Percentiles rank a stretch among this genome's conserved stretches.
Evolutionary conservation across 306 rosid genomes (phyloP).

Genomic region (Dryas alaskensis): DNA sequence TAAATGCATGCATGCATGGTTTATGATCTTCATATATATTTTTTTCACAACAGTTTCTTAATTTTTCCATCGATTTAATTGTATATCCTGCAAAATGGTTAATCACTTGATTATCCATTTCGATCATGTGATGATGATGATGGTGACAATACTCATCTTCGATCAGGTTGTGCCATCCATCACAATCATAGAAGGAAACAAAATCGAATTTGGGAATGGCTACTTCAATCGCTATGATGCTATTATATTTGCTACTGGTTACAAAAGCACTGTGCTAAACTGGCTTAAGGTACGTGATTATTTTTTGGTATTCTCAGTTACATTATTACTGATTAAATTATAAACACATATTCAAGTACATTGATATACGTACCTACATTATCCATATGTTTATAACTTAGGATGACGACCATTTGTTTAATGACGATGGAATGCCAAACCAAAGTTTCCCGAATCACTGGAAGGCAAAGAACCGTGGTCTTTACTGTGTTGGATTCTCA

Average conservation of each 20-base stretch:
- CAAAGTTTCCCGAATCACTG: constrained; percentile 42
- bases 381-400: not conserved
- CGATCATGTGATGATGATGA: too few species aligned
- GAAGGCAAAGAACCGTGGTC: constrained; percentile 49
- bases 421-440: constrained; percentile 51
- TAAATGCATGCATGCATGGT: not conserved
- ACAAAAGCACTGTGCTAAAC: constrained; percentile 37
- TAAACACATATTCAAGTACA: too few species aligned
- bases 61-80: too few species aligned
- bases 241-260: constrained; percentile 67
- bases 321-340: too few species aligned
- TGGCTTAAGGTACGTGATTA: constrained; percentile 56
- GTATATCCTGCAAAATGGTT: too few species aligned
- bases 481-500: constrained; percentile 56
- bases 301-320: too few species aligned
- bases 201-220: constrained; percentile 37
- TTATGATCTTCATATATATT: not conserved
- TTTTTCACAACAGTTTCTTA: too few species aligned
- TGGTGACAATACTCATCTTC: not conserved
- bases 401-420: constrained; percentile 39
- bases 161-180: constrained; percentile 47
- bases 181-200: constrained; percentile 32
- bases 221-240: constrained; percentile 39
- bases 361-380: too few species aligned
- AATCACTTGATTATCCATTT: too few species aligned